A percentile compares a stretch with the other conserved stretches of the same genome.
phyloP scores from a whole-genome alignment of 2,329 filamentous ascomycete genomes.

The Dactylellina sp. region DNA sequence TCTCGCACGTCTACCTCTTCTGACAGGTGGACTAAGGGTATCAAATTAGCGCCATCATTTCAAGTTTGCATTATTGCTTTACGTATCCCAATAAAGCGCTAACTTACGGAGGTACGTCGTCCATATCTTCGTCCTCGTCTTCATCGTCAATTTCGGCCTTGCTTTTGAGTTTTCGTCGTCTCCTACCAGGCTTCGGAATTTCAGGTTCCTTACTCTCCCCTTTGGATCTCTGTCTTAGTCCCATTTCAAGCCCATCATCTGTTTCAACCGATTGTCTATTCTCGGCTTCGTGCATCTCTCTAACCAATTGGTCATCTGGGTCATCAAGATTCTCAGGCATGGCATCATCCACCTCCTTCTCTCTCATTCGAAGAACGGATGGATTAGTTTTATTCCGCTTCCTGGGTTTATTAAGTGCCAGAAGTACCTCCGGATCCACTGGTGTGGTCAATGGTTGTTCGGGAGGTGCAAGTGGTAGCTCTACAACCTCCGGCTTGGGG shows the following conservation, averaged over 20 bases:
- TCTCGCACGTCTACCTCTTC: conserved; percentile 25
- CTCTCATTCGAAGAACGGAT: conserved; percentile 46
- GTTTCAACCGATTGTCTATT: conserved; percentile 32
- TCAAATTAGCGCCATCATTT: neutral
- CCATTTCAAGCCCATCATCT: conserved; percentile 16
- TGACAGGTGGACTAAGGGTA: conserved; percentile 16
- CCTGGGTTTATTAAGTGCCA: conserved; percentile 49
- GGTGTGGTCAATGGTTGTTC: conserved; percentile 26
- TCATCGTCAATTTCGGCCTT: conserved; percentile 34
- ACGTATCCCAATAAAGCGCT: neutral
- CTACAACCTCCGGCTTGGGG: conserved; percentile 49
- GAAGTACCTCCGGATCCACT: conserved; percentile 38
- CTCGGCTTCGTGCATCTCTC: conserved; percentile 41
- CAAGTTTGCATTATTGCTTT: too few species aligned
- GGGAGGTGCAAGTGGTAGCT: conserved; percentile 25
- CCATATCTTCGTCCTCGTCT: conserved; percentile 46
- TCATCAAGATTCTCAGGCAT: conserved; percentile 38
- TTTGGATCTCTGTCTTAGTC: conserved; percentile 7
- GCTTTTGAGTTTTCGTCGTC: conserved; percentile 13
- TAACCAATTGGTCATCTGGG: conserved; percentile 27
- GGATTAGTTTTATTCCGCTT: conserved; percentile 49
- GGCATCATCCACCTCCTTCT: conserved; percentile 54
- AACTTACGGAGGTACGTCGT: conserved; percentile 38
- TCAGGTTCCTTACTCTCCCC: conserved; percentile 29
- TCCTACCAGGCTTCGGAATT: conserved; percentile 9